These are phyloP conservation scores for Castanea mollissima DNA, from an alignment of 306 rosid species.

Conservation along the genomic window DNA sequence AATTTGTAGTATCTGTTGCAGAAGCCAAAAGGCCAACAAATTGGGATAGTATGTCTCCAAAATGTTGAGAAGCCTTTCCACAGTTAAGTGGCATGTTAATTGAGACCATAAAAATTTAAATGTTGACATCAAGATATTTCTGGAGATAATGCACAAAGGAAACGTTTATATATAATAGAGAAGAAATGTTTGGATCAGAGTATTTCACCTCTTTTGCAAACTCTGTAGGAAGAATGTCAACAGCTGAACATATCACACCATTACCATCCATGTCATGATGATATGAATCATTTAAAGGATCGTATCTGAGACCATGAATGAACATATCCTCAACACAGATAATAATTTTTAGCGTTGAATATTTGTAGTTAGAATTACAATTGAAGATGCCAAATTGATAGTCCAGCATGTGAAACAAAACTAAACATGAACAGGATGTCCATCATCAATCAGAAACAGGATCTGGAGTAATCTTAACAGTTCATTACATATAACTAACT, in stretches of 20 bases:
- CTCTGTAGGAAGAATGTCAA: conserved; percentile 94
- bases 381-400: background rate
- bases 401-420: background rate
- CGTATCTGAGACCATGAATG: conserved; percentile 58
- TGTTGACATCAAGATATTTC: background rate
- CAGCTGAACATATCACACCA: conserved; percentile 83
- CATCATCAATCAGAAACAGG: background rate
- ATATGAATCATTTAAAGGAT: conserved; percentile 60
- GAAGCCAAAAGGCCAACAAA: conserved; percentile 78
- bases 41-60: conserved; percentile 83
- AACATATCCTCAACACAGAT: conserved; percentile 9
- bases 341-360: background rate
- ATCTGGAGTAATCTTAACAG: background rate
- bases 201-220: conserved; percentile 87
- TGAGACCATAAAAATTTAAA: background rate
- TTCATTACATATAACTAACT: background rate
- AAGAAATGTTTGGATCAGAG: conserved; percentile 16
- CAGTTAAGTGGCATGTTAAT: conserved; percentile 18
- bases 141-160: background rate
- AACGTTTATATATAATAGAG: conserved; percentile 1
- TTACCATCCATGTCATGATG: conserved; percentile 77
- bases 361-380: conserved; percentile 7
- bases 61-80: conserved; percentile 86
- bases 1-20: conserved; percentile 50
- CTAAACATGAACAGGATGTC: background rate